Base-by-base conservation (phyloP, 2,329 filamentous ascomycete genomes). In the Xylariaceae sp. region DNA sequence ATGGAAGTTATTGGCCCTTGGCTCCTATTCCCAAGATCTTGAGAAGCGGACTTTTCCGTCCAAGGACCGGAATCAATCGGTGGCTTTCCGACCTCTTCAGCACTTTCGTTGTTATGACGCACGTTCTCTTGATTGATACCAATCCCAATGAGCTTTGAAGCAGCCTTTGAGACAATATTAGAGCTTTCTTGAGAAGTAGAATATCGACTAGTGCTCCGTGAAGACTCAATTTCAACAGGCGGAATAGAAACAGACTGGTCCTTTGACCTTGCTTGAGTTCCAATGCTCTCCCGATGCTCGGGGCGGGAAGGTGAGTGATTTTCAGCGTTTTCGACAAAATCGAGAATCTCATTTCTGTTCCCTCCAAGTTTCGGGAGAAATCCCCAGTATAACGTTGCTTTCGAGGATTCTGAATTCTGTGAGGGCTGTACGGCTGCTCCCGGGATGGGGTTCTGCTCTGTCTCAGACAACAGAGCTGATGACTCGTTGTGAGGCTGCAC, bases 361-460 rank as follows among this genome's bases (percentile, higher is more conserved):
- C 61, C 58, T 37, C 45, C 44, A 7, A 63, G 53, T 29, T 32
- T 44, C 21, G 67, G 67, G 2, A 69, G 55, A 47, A 66, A 65
- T 2, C 62, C 66, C 69, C 66, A 71, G 45, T 70, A 71, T 7
- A 54, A 55, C 12, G 59, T 47, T 23, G 20, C 45, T 54, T 58
- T 62, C 6, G 59, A 56, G 3, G 56, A 40, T 40, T 61, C 56
- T 14, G 55, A 32, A 6, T 32, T 29, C 14, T 55, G 45, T 21
- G 49, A 46, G 18, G 19, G 26, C 18, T 43, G 14, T 6, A 54
- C 23, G 2, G 29, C 37, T 14, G 57, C 2, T 7, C 41, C 49
- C 32, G 61, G 52, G 1, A 57, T 50, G 2, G 54, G 45, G 19
- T 48, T 49, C 21, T 61, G 40, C 29, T 52, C 51, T 10, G 57